Percentiles rank a stretch among this genome's conserved stretches.
Conservation (phyloP, 129 eudicot species). For the Rutidosis leptorrhynchoides region DNA sequence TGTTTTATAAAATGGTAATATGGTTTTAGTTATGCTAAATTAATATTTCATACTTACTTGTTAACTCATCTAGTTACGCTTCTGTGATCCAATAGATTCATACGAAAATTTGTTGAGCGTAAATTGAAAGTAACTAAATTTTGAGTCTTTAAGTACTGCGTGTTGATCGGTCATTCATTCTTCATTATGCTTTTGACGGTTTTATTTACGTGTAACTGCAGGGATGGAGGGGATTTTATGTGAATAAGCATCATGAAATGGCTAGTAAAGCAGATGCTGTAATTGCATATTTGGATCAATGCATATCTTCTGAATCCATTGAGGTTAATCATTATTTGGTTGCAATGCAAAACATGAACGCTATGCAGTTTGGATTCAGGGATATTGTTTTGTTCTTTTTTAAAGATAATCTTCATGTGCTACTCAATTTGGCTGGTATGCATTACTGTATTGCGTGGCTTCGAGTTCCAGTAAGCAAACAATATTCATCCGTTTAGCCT, state of each 20-base stretch:
- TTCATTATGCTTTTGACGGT: neutral
- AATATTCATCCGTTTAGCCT: neutral
- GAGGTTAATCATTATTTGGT: constrained; percentile 73
- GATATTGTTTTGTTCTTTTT: constrained; percentile 75
- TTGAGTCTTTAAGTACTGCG: neutral
- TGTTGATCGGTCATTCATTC: constrained; percentile 15
- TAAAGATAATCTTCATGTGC: constrained; percentile 54
- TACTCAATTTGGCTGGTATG: constrained; percentile 83
- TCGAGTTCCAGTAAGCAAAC: constrained; percentile 59
- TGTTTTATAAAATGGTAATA: neutral
- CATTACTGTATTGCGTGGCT: constrained; percentile 85
- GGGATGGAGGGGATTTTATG: constrained; percentile 85
- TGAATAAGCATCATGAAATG: constrained; percentile 67
- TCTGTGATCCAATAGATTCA: no score
- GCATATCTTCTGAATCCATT: constrained; percentile 52
- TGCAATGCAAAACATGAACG: constrained; percentile 58
- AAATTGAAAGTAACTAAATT: no score
- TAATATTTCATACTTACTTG: no score
- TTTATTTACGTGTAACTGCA: constrained; percentile 21
- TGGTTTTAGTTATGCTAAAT: no score
- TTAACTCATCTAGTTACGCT: no score
- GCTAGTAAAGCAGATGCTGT: constrained; percentile 53
- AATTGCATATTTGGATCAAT: constrained; percentile 50
- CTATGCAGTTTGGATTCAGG: constrained; percentile 66
- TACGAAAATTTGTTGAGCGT: no score